Evolutionary conservation across 2,329 filamentous ascomycete genomes (phyloP).

Genomic region (Penicillium palitans): DNA sequence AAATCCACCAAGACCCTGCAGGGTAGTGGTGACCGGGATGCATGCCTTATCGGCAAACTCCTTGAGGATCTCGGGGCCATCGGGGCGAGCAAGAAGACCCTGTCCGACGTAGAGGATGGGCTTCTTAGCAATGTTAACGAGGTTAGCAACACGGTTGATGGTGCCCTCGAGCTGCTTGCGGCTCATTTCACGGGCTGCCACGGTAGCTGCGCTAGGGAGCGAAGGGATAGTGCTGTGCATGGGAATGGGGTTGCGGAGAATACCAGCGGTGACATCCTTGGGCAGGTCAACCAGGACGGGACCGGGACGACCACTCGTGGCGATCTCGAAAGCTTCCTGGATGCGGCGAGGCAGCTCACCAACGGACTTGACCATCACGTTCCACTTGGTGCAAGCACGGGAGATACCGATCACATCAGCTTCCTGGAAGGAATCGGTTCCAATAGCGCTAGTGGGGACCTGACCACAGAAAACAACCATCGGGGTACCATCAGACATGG

Average conservation of each 20-base stretch:
- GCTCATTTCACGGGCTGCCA: constrained; percentile 73
- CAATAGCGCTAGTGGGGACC: constrained; percentile 85
- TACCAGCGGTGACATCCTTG: constrained; percentile 89
- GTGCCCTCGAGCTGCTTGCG: constrained; percentile 71
- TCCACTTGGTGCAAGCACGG: constrained; percentile 96
- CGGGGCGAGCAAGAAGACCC: constrained; percentile 76
- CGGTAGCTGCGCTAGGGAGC: constrained; percentile 81
- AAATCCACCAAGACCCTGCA: constrained; percentile 88
- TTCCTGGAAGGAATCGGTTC: constrained; percentile 95
- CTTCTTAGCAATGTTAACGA: constrained; percentile 89
- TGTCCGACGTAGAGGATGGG: constrained; percentile 94
- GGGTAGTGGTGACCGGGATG: constrained; percentile 93
- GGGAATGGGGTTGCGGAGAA: constrained; percentile 81
- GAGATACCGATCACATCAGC: constrained; percentile 93
- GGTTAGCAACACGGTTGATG: constrained; percentile 72
- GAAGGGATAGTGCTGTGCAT: constrained; percentile 70
- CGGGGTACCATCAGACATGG: constrained; percentile 89
- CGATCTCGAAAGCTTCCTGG: constrained; percentile 98
- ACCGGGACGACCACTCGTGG: constrained; percentile 87
- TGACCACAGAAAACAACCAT: constrained; percentile 96
- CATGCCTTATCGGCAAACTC: constrained; percentile 85
- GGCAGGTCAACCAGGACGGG: constrained; percentile 94
- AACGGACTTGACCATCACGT: constrained; percentile 95
- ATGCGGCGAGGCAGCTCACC: constrained; percentile 90
- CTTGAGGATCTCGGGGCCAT: constrained; percentile 76